Evolutionary conservation across 352 stramenopile species (phyloP).

Genomic region (Thalassiosira hispida): DNA sequence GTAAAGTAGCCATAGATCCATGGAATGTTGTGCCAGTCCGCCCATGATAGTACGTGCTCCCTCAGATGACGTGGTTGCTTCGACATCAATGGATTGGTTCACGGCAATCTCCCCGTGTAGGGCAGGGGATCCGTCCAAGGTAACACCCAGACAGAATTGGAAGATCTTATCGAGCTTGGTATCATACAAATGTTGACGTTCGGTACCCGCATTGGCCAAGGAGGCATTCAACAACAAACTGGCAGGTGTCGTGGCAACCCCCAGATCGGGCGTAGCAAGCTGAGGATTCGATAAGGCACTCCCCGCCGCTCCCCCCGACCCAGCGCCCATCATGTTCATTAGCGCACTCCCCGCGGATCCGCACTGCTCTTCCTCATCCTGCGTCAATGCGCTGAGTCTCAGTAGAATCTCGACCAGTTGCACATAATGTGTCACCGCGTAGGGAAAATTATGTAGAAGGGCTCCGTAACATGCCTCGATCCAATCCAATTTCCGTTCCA

Average conservation of each 20-base stretch:
- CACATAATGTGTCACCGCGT: slow-evolving; percentile 55
- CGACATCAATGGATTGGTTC: not conserved
- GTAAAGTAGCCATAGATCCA: slow-evolving; percentile 78
- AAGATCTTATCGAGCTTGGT: slow-evolving; percentile 70
- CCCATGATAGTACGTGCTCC: slow-evolving; percentile 34
- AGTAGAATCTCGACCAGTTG: slow-evolving; percentile 67
- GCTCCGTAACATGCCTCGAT: slow-evolving; percentile 76
- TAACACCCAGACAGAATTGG: slow-evolving; percentile 56
- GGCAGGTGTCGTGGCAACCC: slow-evolving; percentile 24
- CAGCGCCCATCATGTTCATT: not conserved
- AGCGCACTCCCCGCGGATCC: not conserved
- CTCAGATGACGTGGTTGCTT: not conserved
- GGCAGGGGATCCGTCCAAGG: slow-evolving; percentile 46
- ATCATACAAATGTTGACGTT: slow-evolving; percentile 53
- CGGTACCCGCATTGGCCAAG: not conserved
- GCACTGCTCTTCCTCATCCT: slow-evolving; percentile 44
- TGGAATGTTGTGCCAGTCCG: slow-evolving; percentile 60
- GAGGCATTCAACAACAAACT: slow-evolving; percentile 21
- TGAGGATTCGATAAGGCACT: slow-evolving; percentile 17
- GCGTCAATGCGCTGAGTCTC: slow-evolving; percentile 49
- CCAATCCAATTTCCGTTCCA: slow-evolving; percentile 73
- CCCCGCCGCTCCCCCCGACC: not conserved
- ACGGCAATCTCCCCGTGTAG: slow-evolving; percentile 4
- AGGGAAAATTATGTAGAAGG: slow-evolving; percentile 78
- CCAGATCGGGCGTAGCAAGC: slow-evolving; percentile 29